Evolutionary conservation across 306 rosid genomes (phyloP).

Genomic region (Citrullus colocynthis): DNA sequence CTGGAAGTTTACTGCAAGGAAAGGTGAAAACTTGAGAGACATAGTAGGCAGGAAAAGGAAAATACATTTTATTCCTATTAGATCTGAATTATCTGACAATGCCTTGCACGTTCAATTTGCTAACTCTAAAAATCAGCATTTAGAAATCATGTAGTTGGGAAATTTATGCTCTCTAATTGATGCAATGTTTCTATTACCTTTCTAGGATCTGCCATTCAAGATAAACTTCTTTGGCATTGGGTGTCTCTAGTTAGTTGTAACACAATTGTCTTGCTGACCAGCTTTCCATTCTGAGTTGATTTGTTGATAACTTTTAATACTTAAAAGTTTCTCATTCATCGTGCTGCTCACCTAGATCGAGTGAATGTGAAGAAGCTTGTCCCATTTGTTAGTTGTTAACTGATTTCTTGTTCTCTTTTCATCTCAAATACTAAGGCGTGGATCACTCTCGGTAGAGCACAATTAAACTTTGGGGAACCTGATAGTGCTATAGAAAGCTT

Average conservation of each 20-base stretch:
- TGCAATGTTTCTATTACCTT: background rate
- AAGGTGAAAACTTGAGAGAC: background rate
- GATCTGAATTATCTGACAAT: background rate
- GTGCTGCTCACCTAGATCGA: background rate
- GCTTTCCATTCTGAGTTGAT: background rate
- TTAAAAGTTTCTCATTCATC: background rate
- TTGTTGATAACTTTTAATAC: background rate
- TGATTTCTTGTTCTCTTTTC: background rate
- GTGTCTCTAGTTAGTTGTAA: background rate
- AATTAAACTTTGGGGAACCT: constrained; percentile 84
- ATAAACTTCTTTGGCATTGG: background rate
- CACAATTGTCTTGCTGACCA: background rate
- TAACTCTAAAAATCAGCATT: background rate
- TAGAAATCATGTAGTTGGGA: background rate
- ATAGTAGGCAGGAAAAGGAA: background rate
- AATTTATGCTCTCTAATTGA: background rate
- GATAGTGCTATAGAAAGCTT: constrained; percentile 74
- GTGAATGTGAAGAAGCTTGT: background rate
- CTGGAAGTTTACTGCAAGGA: background rate
- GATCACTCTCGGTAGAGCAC: constrained; percentile 93
- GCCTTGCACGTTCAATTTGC: background rate
- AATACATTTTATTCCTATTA: background rate
- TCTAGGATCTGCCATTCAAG: background rate
- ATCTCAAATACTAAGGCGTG: constrained; percentile 48
- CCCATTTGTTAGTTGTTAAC: background rate